Conservation (phyloP, 2,329 filamentous ascomycete species). For the Phyllosticta paracitricarpa region DNA sequence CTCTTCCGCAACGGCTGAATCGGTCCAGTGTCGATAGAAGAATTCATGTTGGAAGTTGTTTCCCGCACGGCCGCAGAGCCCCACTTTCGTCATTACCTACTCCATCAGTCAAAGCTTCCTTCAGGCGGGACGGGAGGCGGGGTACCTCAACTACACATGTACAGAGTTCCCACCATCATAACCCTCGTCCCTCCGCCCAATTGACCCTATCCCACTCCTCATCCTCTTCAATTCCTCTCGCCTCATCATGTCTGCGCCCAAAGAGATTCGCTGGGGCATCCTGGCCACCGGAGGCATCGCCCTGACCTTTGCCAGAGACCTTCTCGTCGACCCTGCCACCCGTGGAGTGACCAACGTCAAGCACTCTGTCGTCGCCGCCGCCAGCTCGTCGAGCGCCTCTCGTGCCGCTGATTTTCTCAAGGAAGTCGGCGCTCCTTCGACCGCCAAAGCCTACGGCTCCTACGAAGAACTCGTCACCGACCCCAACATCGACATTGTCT, state of each 20-base stretch:
- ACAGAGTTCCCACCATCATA: not conserved
- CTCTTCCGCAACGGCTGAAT: conserved; percentile 8
- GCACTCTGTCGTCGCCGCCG: conserved; percentile 69
- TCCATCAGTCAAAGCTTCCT: not conserved
- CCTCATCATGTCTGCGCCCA: conserved; percentile 16
- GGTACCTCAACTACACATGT: not conserved
- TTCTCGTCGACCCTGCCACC: conserved; percentile 61
- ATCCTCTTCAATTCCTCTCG: not conserved
- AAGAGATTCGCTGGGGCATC: conserved; percentile 35
- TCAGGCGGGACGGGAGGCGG: too few relatives aligned
- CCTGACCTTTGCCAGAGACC: conserved; percentile 57
- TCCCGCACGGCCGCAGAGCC: not conserved
- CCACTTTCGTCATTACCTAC: not conserved
- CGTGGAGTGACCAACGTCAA: conserved; percentile 63
- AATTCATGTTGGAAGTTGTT: not conserved
- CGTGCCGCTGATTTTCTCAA: conserved; percentile 65
- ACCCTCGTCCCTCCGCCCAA: not conserved
- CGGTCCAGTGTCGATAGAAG: not conserved
- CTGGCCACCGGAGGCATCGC: conserved; percentile 41
- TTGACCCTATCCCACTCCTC: not conserved
- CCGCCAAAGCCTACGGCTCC: conserved; percentile 64
- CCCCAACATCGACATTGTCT: conserved; percentile 71
- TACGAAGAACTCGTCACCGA: conserved; percentile 76
- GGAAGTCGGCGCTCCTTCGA: conserved; percentile 56
- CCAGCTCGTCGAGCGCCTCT: conserved; percentile 63